A percentile compares a stretch with the other conserved stretches of the same genome.
Conservation (phyloP, 441 rosid species). For the Pelargonium citronellum region DNA sequence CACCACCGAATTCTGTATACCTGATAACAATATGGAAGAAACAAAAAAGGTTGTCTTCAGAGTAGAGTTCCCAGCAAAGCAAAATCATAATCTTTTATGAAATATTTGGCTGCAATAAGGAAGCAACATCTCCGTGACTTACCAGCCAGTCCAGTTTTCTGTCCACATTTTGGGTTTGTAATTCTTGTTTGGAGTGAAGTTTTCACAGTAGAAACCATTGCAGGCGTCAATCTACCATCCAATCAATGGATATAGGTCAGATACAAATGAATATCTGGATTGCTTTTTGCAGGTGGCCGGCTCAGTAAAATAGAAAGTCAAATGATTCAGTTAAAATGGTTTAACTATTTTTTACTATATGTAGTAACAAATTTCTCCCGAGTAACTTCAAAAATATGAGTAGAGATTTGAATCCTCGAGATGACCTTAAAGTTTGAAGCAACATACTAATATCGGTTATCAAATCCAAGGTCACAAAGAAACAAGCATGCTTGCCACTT, state of each 20-base stretch:
- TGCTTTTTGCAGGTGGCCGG: neutral
- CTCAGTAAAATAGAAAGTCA: neutral
- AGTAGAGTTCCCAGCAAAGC: too few relatives aligned
- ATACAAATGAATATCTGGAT: neutral
- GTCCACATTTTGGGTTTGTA: constrained; percentile 90
- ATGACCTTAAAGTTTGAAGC: constrained; percentile 1
- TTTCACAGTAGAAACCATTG: constrained; percentile 89
- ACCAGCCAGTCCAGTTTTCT: constrained; percentile 93
- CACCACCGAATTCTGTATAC: constrained; percentile 2
- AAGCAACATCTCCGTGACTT: constrained; percentile 16
- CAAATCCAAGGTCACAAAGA: neutral
- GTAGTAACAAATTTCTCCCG: neutral
- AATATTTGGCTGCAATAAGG: neutral
- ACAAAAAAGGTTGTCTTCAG: too few relatives aligned
- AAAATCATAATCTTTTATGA: neutral
- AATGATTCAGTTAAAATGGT: too few relatives aligned
- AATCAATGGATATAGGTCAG: constrained; percentile 6
- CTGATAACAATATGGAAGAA: neutral
- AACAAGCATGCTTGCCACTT: neutral
- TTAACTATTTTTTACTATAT: neutral
- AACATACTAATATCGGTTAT: neutral
- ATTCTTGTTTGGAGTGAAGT: constrained; percentile 72
- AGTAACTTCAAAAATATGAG: neutral
- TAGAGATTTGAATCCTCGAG: neutral
- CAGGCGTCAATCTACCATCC: constrained; percentile 60